These are phyloP conservation scores for Plasmopara viticola DNA, from an alignment of 352 stramenopile genomes.

Conservation along the genomic window DNA sequence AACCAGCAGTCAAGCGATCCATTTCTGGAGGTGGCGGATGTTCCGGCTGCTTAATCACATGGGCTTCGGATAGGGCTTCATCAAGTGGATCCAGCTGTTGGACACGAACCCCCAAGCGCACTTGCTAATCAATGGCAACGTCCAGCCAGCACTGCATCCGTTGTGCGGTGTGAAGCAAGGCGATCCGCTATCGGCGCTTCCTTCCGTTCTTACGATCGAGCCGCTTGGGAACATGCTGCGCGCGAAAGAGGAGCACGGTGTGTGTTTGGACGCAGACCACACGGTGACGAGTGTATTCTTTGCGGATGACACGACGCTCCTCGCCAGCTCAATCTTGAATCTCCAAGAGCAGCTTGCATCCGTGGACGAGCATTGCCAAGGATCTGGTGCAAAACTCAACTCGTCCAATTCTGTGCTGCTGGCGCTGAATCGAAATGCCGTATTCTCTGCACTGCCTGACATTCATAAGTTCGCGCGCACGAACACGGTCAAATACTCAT, in stretches of 20 bases:
- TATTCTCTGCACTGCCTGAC: background rate
- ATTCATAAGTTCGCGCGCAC: background rate
- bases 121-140: background rate
- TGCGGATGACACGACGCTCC: no score
- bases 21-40: no score
- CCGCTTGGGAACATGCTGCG: background rate
- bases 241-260: background rate
- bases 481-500: background rate
- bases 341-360: no score
- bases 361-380: background rate
- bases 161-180: background rate
- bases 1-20: no score
- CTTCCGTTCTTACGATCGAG: background rate
- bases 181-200: background rate
- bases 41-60: background rate
- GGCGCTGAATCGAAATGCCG: background rate
- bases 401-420: background rate
- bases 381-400: background rate
- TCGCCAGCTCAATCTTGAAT: no score
- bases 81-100: background rate
- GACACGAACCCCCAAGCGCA: background rate
- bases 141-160: background rate
- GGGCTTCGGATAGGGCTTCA: background rate
- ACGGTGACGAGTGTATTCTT: no score
- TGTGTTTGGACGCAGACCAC: background rate